Evolutionary conservation across 805 yeast genomes (phyloP).

Genomic region (Starmerella powellii): DNA sequence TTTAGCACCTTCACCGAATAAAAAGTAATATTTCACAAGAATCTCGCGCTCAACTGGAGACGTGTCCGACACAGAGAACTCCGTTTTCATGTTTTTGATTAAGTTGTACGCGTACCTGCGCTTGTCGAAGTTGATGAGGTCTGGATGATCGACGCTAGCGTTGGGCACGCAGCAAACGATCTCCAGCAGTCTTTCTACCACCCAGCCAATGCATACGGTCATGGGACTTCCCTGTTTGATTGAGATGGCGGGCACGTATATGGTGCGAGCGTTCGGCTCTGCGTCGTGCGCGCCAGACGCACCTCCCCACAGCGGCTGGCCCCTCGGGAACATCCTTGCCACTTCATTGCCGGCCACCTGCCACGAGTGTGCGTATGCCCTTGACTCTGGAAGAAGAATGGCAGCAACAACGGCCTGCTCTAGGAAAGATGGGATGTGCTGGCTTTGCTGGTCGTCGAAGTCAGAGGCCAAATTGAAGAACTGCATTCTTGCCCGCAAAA

Average conservation of each 20-base stretch:
- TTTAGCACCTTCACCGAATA: constrained; percentile 8
- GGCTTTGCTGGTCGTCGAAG: constrained; percentile 13
- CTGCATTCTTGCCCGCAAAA: constrained; percentile 57
- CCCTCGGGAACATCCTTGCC: constrained; percentile 17
- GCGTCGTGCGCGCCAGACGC: constrained; percentile 5
- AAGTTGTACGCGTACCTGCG: constrained; percentile 55
- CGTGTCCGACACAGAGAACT: constrained; percentile 13
- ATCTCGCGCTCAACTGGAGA: constrained; percentile 5
- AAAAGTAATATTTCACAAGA: constrained; percentile 5
- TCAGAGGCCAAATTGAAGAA: constrained; percentile 40
- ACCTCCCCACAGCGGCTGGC: neutral
- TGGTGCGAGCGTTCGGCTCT: constrained; percentile 16
- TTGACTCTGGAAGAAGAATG: constrained; percentile 66
- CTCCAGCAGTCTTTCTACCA: constrained; percentile 65
- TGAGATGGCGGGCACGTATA: constrained; percentile 26
- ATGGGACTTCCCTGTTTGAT: constrained; percentile 31
- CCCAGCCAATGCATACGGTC: constrained; percentile 88
- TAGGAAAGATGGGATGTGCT: constrained; percentile 62
- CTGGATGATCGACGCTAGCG: constrained; percentile 52
- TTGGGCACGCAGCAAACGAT: constrained; percentile 68
- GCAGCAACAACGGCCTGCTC: constrained; percentile 70
- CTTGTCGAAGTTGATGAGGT: constrained; percentile 75
- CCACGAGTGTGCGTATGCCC: constrained; percentile 63
- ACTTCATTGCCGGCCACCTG: constrained; percentile 39
- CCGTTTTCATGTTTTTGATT: constrained; percentile 37